These are phyloP conservation scores for Paracoccidioides brasiliensis DNA, from an alignment of 2,329 filamentous ascomycete species.

Conservation along the genomic window DNA sequence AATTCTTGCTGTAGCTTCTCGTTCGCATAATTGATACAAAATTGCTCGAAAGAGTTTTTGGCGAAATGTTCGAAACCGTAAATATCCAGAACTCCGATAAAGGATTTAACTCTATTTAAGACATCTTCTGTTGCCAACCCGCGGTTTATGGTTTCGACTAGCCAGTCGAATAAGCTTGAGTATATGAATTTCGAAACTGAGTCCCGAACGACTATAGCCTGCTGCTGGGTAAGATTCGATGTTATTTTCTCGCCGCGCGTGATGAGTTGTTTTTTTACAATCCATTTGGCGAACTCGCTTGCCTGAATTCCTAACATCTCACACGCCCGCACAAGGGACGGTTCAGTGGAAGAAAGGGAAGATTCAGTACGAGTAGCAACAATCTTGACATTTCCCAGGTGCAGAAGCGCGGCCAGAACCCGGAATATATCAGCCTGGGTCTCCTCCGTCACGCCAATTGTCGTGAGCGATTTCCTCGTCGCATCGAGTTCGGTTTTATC, in stretches of 20 bases:
- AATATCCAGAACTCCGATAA: conserved; percentile 98
- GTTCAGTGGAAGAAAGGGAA: conserved; percentile 64
- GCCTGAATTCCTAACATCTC: conserved; percentile 76
- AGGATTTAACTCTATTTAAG: conserved; percentile 65
- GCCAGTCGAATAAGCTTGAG: conserved; percentile 95
- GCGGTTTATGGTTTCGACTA: conserved; percentile 91
- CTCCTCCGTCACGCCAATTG: conserved; percentile 64
- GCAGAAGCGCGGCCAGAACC: conserved; percentile 76
- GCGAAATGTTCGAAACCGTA: conserved; percentile 99
- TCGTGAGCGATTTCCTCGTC: conserved; percentile 71
- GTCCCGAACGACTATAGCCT: conserved; percentile 86
- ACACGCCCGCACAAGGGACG: conserved; percentile 68
- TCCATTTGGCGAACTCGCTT: conserved; percentile 88
- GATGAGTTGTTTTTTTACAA: conserved; percentile 94
- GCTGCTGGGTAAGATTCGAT: conserved; percentile 84
- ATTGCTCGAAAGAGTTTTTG: conserved; percentile 99
- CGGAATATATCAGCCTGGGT: conserved; percentile 81
- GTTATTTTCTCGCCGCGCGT: conserved; percentile 96
- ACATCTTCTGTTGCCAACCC: conserved; percentile 84
- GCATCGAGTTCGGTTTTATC: conserved; percentile 89
- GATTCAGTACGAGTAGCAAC: conserved; percentile 81
- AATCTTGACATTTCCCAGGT: conserved; percentile 95
- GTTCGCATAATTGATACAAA: conserved; percentile 99
- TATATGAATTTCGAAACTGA: conserved; percentile 99
- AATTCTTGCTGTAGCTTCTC: conserved; percentile 99